Percentiles rank a stretch among this genome's conserved stretches.
Conservation (phyloP, 148 eudicot genomes). For the Rhododendron vialii region DNA sequence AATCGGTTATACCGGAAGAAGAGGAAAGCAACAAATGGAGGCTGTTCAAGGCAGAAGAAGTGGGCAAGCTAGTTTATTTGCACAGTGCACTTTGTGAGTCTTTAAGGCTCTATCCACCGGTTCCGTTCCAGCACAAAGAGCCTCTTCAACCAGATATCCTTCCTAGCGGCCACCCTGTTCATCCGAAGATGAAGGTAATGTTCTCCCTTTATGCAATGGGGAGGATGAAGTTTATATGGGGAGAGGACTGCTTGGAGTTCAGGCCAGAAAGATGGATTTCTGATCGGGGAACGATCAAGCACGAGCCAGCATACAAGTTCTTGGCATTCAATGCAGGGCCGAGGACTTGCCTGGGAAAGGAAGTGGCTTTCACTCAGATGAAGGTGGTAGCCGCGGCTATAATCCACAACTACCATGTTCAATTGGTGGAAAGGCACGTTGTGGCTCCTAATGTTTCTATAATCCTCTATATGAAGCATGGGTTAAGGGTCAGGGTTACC, state of each 20-base stretch:
- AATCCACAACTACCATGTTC: constrained; percentile 36
- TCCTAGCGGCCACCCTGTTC: constrained; percentile 39
- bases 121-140: constrained; percentile 40
- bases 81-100: constrained; percentile 36
- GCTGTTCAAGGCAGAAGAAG: constrained; percentile 13
- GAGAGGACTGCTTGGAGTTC: constrained; percentile 18
- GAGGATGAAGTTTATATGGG: constrained; percentile 35
- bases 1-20: not conserved
- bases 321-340: constrained; percentile 41
- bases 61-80: constrained; percentile 27
- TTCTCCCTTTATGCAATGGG: constrained; percentile 41
- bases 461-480: constrained; percentile 54
- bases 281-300: constrained; percentile 28
- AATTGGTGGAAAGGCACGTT: constrained; percentile 25
- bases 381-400: constrained; percentile 43
- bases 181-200: constrained; percentile 29
- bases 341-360: constrained; percentile 41
- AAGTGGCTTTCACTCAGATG: constrained; percentile 40
- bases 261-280: constrained; percentile 38
- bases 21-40: not conserved
- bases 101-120: constrained; percentile 37
- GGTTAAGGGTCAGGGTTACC: constrained; percentile 42
- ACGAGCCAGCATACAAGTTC: constrained; percentile 41
- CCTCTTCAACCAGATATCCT: constrained; percentile 29
- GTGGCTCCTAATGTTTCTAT: constrained; percentile 43